Evolutionary conservation across 2,329 filamentous ascomycete species (phyloP), one percentile per base, ranked within the genome.

Genomic region (Colletotrichum camelliae): DNA sequence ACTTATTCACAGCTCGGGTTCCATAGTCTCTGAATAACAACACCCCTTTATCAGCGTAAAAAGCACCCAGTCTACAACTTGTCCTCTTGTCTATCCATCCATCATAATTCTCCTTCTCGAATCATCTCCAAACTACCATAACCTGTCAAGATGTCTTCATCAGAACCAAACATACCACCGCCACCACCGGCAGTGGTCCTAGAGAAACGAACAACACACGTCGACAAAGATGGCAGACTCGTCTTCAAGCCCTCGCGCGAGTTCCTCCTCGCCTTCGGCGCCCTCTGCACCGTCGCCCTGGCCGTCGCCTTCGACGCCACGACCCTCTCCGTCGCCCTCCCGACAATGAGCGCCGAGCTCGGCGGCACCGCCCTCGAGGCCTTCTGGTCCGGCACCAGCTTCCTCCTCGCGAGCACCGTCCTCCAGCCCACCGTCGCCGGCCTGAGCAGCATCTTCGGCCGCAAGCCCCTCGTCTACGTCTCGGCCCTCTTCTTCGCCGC

Each of bases 301-400:
- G 92, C 92, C 84, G 90, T 91, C 3, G 91, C 92, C 15, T 85
- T 94, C 33, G 92, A 94, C 81, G 92, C 91, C 5, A 94, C 92
- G 1, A 93, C 90, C 5, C 86, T 94, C 67, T 91, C 90, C 5
- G 74, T 76, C 52, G 91, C 92, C 5, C 83, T 93, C 37, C 89
- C 87, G 6, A 87, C 76, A 7, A 90, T 92, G 72, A 87, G 90
- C 12, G 78, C 82, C 24, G 87, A 88, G 52, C 84, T 92, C 5
- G 78, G 86, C 52, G 90, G 90, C 29, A 88, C 88, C 0, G 89
- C 89, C 4, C 88, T 92, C 37, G 87, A 94, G 82, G 91, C 92
- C 0, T 94, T 94, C 80, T 95, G 93, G 93, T 89, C 92, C 15
- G 93, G 93, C 3, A 94, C 93, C 6, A 91, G 91, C 18, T 95